Conservation (phyloP, 805 yeast species). For the Metschnikowia colocasiae region DNA sequence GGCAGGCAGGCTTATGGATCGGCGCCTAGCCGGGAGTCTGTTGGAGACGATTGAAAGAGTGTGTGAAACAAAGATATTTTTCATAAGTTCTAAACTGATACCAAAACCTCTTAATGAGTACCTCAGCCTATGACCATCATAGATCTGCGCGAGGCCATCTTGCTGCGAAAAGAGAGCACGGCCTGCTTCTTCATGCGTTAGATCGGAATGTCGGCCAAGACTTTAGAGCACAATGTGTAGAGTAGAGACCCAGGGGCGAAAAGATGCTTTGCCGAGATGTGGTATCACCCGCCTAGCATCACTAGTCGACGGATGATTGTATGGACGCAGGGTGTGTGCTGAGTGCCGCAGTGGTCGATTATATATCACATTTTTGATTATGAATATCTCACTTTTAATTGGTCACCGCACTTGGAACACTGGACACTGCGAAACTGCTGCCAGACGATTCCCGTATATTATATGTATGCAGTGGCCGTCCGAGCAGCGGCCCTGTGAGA, state of each 20-base stretch:
- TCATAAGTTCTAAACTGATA: no score
- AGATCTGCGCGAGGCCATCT: background rate
- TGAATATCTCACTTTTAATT: slow-evolving; percentile 3
- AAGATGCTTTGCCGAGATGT: no score
- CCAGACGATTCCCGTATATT: background rate
- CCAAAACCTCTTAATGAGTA: no score
- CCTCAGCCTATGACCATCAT: no score
- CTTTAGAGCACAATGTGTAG: background rate
- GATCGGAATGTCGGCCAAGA: background rate
- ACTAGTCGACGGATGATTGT: background rate
- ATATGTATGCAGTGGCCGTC: slow-evolving; percentile 7
- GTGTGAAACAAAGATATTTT: no score
- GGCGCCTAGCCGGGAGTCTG: no score
- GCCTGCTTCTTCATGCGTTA: background rate
- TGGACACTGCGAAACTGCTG: slow-evolving; percentile 1
- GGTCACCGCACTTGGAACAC: slow-evolving; percentile 1
- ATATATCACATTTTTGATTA: background rate
- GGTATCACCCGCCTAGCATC: background rate
- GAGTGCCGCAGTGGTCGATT: background rate
- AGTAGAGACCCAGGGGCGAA: background rate
- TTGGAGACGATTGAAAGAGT: no score
- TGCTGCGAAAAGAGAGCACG: background rate
- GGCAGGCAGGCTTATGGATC: no score
- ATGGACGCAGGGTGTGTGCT: background rate
- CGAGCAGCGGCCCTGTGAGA: slow-evolving; percentile 5